Percentiles rank a stretch among this genome's conserved stretches.
Conservation (phyloP, 495 filamentous ascomycete genomes). For the Astrothelium subdiscretum region DNA sequence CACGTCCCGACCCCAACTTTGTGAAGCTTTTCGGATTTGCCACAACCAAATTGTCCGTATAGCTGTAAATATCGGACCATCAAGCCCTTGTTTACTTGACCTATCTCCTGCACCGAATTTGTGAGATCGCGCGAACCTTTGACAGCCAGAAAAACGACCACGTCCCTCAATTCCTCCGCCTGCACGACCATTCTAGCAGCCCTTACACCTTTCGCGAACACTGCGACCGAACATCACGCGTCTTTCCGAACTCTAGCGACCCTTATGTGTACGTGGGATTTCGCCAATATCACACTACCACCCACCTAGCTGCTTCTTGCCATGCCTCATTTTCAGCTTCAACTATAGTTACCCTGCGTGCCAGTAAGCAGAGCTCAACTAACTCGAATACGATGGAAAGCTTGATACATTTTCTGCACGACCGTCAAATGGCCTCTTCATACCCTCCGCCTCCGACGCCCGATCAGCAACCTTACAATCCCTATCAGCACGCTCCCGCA, state of each 20-base stretch:
- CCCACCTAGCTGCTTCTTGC: neutral
- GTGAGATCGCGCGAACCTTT: too few species aligned
- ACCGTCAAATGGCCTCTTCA: neutral
- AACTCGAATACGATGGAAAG: neutral
- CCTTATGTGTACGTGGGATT: neutral
- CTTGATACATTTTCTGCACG: neutral
- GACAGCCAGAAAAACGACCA: too few species aligned
- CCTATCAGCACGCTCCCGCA: neutral
- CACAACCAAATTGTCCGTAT: too few species aligned
- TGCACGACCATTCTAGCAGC: neutral
- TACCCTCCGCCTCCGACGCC: neutral
- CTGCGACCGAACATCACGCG: neutral
- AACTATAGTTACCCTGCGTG: neutral
- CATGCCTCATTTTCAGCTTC: neutral
- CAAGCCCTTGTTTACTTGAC: too few species aligned
- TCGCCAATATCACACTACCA: neutral
- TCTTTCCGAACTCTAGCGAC: neutral
- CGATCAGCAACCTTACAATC: constrained; percentile 1
- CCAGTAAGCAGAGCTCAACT: neutral
- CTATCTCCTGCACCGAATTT: too few species aligned
- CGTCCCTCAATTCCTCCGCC: too few species aligned
- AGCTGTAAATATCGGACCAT: too few species aligned
- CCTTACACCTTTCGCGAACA: neutral
- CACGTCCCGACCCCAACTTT: too few species aligned
- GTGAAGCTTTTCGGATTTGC: too few species aligned